Conservation (phyloP, 1,139 yeast species). For the Debaryomycetaceae sp. region DNA sequence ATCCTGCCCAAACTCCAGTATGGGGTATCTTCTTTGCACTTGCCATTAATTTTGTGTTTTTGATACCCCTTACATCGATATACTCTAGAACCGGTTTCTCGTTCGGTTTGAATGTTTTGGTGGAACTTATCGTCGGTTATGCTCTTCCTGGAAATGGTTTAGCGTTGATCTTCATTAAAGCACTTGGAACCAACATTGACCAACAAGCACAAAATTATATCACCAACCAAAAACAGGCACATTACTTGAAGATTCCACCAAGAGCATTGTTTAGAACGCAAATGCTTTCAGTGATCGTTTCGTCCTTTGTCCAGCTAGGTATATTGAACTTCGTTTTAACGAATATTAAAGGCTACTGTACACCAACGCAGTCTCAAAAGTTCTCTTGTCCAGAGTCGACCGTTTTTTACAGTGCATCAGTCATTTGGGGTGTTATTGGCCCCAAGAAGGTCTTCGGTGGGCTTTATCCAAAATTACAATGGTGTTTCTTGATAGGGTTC, state of each 20-base stretch:
- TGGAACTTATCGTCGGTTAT: slow-evolving; percentile 60
- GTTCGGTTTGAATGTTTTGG: slow-evolving; percentile 56
- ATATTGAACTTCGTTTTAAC: slow-evolving; percentile 50
- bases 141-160: slow-evolving; percentile 62
- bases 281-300: slow-evolving; percentile 37
- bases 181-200: slow-evolving; percentile 57
- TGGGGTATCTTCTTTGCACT: slow-evolving; percentile 57
- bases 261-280: slow-evolving; percentile 58
- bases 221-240: slow-evolving; percentile 57
- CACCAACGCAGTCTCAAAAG: slow-evolving; percentile 29
- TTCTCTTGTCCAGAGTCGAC: slow-evolving; percentile 49
- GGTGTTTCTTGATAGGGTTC: slow-evolving; percentile 53
- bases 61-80: slow-evolving; percentile 48
- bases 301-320: slow-evolving; percentile 47
- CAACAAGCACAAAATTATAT: slow-evolving; percentile 61
- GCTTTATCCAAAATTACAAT: slow-evolving; percentile 43
- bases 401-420: slow-evolving; percentile 51
- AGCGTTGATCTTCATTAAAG: slow-evolving; percentile 58
- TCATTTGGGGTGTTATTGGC: slow-evolving; percentile 62
- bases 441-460: slow-evolving; percentile 49
- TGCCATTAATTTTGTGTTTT: slow-evolving; percentile 49
- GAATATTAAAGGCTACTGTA: slow-evolving; percentile 38
- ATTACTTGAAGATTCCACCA: slow-evolving; percentile 58
- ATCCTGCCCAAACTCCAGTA: slow-evolving; percentile 46
- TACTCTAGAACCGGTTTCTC: slow-evolving; percentile 53